A percentile compares a stretch with the other conserved stretches of the same genome.
Conservation (phyloP, 495 filamentous ascomycete species). For the Penicillium atrosanguineum region DNA sequence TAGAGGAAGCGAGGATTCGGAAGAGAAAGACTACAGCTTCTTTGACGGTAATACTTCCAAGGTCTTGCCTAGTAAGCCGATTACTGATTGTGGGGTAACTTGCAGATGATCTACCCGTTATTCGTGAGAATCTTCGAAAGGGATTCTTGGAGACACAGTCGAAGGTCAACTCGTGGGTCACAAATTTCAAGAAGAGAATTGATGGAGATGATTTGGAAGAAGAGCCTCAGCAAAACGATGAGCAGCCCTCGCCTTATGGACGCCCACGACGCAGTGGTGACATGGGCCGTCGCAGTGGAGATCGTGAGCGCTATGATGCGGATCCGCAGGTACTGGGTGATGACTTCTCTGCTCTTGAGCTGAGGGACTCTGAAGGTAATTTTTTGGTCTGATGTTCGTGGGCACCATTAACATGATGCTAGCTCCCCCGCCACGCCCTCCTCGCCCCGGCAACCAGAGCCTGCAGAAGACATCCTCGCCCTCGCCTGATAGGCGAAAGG, state of each 20-base stretch:
- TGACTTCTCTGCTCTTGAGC: conserved; percentile 85
- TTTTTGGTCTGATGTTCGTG: conserved; percentile 5
- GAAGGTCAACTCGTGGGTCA: conserved; percentile 91
- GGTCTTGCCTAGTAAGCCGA: neutral
- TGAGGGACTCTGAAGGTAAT: conserved; percentile 72
- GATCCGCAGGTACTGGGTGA: conserved; percentile 87
- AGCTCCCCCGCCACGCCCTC: conserved; percentile 53
- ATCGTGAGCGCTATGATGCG: conserved; percentile 91
- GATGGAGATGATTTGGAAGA: conserved; percentile 77
- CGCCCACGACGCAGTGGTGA: conserved; percentile 56
- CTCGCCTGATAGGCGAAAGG: conserved; percentile 64
- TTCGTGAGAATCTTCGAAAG: conserved; percentile 89
- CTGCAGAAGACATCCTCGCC: conserved; percentile 70
- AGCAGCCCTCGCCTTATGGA: conserved; percentile 36
- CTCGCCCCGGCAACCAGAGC: conserved; percentile 71
- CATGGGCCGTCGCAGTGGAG: conserved; percentile 63
- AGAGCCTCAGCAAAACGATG: conserved; percentile 46
- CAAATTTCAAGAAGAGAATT: conserved; percentile 82
- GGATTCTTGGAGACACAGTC: conserved; percentile 92
- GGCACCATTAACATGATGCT: conserved; percentile 14
- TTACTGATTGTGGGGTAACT: conserved; percentile 8
- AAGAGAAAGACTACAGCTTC: conserved; percentile 76
- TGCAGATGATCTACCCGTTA: conserved; percentile 85
- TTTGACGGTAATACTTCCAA: conserved; percentile 62
- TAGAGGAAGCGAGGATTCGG: conserved; percentile 42